Base-by-base conservation (phyloP, 805 yeast genomes). In the Sugiyamaella valdiviana region DNA sequence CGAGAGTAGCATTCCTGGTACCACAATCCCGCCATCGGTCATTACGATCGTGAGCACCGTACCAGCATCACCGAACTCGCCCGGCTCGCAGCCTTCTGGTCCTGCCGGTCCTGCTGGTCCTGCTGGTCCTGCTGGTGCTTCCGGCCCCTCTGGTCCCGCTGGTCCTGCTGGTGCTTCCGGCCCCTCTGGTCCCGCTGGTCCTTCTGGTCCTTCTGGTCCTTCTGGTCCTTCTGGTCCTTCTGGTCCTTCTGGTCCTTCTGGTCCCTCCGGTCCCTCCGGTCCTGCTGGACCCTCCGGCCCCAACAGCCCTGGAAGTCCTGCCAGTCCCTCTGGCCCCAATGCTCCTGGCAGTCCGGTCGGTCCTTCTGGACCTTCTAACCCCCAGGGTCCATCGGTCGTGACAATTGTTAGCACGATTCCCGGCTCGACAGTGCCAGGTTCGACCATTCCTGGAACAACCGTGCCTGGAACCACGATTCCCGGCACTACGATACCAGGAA, bases 401-500 rank as follows among this genome's bases (percentile, higher is more conserved):
- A 47, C 51, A 6, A 35, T 42, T 26, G 39, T 45, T 24, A 44
- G 50, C 16, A 42, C 48, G 14, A 42, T 55, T 37, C 58, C 59
- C 14, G 57, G 52, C 7, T 21, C 50, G 4, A 49, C 54, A 14
- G 29, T 45, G 16, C 47, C 60, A 9, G 56, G 53, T 6, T 17
- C 39, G 5, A 29, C 55, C n/a, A 38, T 39, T 22, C 50, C 50
- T 17, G 52, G 45, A 22, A 51, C 42, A 10, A 41, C 50, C 14
- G 39, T 39, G 19, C 29, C 51, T 1, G 44, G 45, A 6, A 41
- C 14, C 29, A 41, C 51, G n/a, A 29, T 42, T 6, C 45, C 57
- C 14, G 59, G 58, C 12, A 48, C 59, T 9, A 53, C 59, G 3
- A 21, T 58, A 19, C 61, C 54, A 24, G 54, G 58, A 21, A 54